These are phyloP conservation scores for Suhomyces tanzawaensis DNA, from an alignment of 805 yeast genomes.

Conservation along the genomic window DNA sequence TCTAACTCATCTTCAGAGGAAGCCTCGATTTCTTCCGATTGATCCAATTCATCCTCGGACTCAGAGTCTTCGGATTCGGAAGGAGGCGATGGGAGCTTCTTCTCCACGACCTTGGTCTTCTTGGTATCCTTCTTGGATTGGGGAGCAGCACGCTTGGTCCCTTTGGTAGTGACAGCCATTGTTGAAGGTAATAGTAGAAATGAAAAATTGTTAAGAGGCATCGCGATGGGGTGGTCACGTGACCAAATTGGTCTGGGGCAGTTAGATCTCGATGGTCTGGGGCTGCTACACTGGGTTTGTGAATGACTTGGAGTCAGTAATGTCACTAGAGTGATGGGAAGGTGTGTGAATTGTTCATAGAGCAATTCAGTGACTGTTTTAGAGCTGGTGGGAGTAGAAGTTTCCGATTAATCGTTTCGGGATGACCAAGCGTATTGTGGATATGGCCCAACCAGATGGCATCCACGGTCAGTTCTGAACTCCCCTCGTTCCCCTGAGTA, in stretches of 20 bases:
- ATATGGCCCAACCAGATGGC: no score
- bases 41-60: constrained; percentile 20
- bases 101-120: constrained; percentile 30
- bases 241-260: not conserved
- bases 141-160: constrained; percentile 30
- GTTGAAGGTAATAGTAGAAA: not conserved
- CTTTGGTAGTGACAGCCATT: constrained; percentile 26
- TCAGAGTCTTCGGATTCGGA: constrained; percentile 14
- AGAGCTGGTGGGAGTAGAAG: no score
- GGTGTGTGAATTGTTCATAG: no score
- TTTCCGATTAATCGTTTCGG: no score
- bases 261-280: no score
- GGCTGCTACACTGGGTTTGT: no score
- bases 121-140: constrained; percentile 15
- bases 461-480: no score
- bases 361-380: no score
- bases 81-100: constrained; percentile 24
- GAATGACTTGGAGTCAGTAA: no score
- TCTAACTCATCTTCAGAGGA: constrained; percentile 17
- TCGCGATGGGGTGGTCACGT: not conserved
- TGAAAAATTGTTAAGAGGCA: constrained; percentile 4
- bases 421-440: no score
- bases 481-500: no score
- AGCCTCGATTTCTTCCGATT: constrained; percentile 16
- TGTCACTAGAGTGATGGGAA: no score